Conservation (phyloP, 2,329 filamentous ascomycete genomes). For the Lachnellula suecica region DNA sequence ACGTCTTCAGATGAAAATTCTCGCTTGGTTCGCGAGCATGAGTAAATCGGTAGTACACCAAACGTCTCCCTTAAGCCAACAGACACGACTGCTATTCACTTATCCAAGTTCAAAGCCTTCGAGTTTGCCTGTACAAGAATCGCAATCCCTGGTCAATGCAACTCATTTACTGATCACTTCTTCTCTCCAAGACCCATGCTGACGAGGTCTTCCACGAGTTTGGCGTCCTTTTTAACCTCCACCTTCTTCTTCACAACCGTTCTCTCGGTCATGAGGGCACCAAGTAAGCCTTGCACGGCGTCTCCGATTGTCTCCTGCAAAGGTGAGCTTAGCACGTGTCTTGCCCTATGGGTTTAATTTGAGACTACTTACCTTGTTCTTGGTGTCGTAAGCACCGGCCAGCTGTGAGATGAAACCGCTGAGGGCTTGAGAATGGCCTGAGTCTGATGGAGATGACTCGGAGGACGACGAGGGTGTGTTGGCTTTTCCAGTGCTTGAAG, state of each 20-base stretch:
- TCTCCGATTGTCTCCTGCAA: not conserved
- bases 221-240: constrained; percentile 1
- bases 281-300: not conserved
- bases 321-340: not conserved
- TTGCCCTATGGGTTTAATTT: too few species aligned
- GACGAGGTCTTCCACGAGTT: not conserved
- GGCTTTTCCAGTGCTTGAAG: not conserved
- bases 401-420: constrained; percentile 1
- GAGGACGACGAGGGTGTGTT: not conserved
- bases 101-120: too few species aligned
- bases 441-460: not conserved
- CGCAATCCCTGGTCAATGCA: too few species aligned
- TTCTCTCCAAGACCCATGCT: not conserved
- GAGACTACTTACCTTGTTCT: not conserved
- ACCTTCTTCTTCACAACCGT: constrained; percentile 2
- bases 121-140: too few species aligned
- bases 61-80: too few species aligned
- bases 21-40: too few species aligned
- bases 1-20: too few species aligned
- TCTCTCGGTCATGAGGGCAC: not conserved
- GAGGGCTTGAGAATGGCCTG: constrained; percentile 2
- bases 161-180: too few species aligned
- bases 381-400: not conserved
- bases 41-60: too few species aligned
- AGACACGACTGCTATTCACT: too few species aligned